A percentile compares a stretch with the other conserved stretches of the same genome.
Conservation (phyloP, 2,329 filamentous ascomycete species). For the Fusarium odoratissimum region DNA sequence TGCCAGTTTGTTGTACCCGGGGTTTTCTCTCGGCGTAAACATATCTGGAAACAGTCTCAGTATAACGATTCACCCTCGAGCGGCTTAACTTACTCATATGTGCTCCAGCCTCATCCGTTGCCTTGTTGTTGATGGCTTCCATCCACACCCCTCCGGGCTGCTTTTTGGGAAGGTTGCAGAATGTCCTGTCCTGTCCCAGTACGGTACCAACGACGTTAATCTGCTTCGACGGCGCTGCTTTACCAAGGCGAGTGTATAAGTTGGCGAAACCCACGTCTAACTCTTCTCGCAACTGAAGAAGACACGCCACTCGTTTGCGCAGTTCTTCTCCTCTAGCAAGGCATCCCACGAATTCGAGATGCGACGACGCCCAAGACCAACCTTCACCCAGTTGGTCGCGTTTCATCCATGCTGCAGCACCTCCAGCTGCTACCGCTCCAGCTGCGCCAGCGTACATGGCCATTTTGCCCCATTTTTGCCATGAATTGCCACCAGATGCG, state of each 20-base stretch:
- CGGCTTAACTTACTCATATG: conserved; percentile 72
- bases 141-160: conserved; percentile 69
- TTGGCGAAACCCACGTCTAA: conserved; percentile 83
- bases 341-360: conserved; percentile 93
- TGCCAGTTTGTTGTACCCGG: conserved; percentile 76
- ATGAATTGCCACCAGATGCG: conserved; percentile 54
- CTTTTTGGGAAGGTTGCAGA: conserved; percentile 82
- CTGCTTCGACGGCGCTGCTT: conserved; percentile 68
- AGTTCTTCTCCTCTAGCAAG: conserved; percentile 87
- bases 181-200: conserved; percentile 80
- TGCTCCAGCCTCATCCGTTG: conserved; percentile 80
- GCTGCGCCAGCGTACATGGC: conserved; percentile 89
- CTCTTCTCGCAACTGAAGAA: conserved; percentile 73
- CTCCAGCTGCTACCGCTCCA: conserved; percentile 82
- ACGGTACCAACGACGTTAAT: conserved; percentile 67
- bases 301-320: conserved; percentile 74
- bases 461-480: conserved; percentile 86
- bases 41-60: conserved; percentile 61
- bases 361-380: conserved; percentile 85
- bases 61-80: neutral
- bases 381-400: conserved; percentile 82
- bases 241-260: conserved; percentile 86
- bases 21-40: conserved; percentile 79
- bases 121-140: conserved; percentile 81
- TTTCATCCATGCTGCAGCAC: conserved; percentile 87